Percentiles rank a stretch among this genome's conserved stretches.
phyloP scores from a whole-genome alignment of 169 alveolate genomes.

The Theileria equi region DNA sequence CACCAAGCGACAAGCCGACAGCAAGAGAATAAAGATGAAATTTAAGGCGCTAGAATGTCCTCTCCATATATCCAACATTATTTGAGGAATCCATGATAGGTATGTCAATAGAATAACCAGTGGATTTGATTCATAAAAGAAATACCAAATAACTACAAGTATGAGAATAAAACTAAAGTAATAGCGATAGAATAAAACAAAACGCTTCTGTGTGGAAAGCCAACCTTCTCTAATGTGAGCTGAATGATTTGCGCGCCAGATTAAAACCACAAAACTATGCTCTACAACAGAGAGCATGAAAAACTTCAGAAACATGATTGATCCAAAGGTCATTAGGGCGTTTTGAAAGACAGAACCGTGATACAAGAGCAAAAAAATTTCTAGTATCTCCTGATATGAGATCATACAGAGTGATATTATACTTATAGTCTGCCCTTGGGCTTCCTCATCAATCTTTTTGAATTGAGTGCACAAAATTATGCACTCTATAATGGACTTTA shows the following conservation, averaged over 20 bases:
- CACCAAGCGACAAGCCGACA: slow-evolving; percentile 57
- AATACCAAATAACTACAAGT: slow-evolving; percentile 25
- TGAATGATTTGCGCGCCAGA: slow-evolving; percentile 74
- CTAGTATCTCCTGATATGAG: slow-evolving; percentile 67
- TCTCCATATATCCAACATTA: slow-evolving; percentile 74
- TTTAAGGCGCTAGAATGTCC: slow-evolving; percentile 69
- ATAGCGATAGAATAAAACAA: slow-evolving; percentile 59
- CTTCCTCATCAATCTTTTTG: slow-evolving; percentile 15
- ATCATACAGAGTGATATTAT: slow-evolving; percentile 60
- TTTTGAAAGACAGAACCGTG: slow-evolving; percentile 54
- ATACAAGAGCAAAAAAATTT: slow-evolving; percentile 61
- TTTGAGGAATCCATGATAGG: slow-evolving; percentile 78
- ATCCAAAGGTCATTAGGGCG: slow-evolving; percentile 20
- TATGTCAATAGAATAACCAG: slow-evolving; percentile 49
- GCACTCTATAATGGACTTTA: slow-evolving; percentile 18
- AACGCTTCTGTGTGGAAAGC: slow-evolving; percentile 66
- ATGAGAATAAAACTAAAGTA: slow-evolving; percentile 46
- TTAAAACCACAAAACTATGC: slow-evolving; percentile 61
- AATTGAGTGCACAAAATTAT: slow-evolving; percentile 24
- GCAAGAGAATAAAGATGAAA: slow-evolving; percentile 35
- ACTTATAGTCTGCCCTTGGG: slow-evolving; percentile 51
- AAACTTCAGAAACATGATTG: slow-evolving; percentile 59
- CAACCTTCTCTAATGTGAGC: slow-evolving; percentile 68
- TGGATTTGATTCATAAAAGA: slow-evolving; percentile 44
- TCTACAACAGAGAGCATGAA: slow-evolving; percentile 65